Conservation (phyloP, 345 rosid genomes). For the Sonneratia alba region DNA sequence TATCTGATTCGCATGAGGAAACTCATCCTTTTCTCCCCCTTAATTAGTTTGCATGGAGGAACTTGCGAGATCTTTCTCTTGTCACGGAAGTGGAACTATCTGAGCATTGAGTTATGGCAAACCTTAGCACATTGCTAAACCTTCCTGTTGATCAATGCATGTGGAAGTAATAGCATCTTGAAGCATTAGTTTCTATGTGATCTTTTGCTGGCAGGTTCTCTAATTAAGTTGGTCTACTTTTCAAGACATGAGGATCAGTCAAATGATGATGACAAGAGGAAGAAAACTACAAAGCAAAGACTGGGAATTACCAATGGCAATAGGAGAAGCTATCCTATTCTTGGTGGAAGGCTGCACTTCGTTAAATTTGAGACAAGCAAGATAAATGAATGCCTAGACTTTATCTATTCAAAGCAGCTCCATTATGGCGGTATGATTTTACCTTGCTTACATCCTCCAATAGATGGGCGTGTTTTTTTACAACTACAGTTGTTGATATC, state of each 20-base stretch:
- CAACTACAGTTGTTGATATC: slow-evolving; percentile 3
- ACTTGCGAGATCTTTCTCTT: not conserved
- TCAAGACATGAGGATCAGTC: slow-evolving; percentile 86
- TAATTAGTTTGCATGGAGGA: not conserved
- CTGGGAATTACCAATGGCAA: slow-evolving; percentile 63
- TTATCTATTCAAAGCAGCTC: slow-evolving; percentile 92
- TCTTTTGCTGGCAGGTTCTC: slow-evolving; percentile 57
- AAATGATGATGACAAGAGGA: slow-evolving; percentile 49
- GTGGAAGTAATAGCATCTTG: not conserved
- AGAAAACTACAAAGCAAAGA: slow-evolving; percentile 66
- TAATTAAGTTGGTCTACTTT: slow-evolving; percentile 89
- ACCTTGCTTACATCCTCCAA: slow-evolving; percentile 2
- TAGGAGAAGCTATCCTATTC: slow-evolving; percentile 87
- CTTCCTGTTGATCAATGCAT: not conserved
- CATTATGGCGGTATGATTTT: slow-evolving; percentile 48
- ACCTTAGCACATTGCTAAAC: not conserved
- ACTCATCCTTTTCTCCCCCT: too few species aligned
- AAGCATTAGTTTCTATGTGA: not conserved
- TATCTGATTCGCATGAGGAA: not conserved
- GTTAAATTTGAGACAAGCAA: slow-evolving; percentile 92
- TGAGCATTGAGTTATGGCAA: not conserved
- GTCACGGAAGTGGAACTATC: not conserved
- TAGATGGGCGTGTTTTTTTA: too few species aligned
- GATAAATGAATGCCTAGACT: slow-evolving; percentile 85
- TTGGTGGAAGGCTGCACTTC: slow-evolving; percentile 96